phyloP scores from a whole-genome alignment of 768 basidiomycete genomes.

The Heimioporus sp. region DNA sequence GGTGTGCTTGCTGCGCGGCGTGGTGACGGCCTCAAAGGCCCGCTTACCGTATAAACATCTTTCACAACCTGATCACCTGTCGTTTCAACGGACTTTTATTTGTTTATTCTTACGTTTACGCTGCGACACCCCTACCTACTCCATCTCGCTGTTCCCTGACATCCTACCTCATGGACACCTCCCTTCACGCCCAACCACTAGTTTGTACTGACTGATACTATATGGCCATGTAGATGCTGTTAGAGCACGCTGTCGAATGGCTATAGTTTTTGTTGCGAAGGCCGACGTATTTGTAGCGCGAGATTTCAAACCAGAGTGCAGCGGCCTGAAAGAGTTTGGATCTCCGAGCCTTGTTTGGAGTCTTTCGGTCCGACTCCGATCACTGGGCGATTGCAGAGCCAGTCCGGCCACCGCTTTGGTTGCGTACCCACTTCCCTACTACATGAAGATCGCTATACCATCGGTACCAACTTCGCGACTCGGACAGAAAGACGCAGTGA shows the following conservation, averaged over 20 bases:
- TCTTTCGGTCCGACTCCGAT: no score
- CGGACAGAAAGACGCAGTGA: no score
- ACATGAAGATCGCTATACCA: no score
- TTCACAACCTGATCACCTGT: not conserved
- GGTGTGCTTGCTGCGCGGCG: conserved; percentile 57
- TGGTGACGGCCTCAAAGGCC: conserved; percentile 66
- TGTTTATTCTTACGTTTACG: conserved; percentile 2
- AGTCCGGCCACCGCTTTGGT: no score
- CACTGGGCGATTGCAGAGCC: no score
- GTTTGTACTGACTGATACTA: not conserved
- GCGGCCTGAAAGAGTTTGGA: no score
- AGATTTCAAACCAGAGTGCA: no score
- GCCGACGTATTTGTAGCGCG: no score
- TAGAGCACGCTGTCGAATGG: not conserved
- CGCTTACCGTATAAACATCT: conserved; percentile 39
- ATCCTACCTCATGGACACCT: conserved; percentile 5
- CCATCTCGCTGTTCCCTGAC: not conserved
- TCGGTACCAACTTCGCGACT: no score
- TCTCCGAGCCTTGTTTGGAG: no score
- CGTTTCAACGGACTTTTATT: conserved; percentile 1
- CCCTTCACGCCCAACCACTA: not conserved
- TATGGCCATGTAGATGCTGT: conserved; percentile 5
- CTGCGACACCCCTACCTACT: conserved; percentile 14
- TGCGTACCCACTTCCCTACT: no score
- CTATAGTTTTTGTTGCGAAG: not conserved